Base-by-base conservation (phyloP, 257 asterid species). In the Solanum paucissectum region DNA sequence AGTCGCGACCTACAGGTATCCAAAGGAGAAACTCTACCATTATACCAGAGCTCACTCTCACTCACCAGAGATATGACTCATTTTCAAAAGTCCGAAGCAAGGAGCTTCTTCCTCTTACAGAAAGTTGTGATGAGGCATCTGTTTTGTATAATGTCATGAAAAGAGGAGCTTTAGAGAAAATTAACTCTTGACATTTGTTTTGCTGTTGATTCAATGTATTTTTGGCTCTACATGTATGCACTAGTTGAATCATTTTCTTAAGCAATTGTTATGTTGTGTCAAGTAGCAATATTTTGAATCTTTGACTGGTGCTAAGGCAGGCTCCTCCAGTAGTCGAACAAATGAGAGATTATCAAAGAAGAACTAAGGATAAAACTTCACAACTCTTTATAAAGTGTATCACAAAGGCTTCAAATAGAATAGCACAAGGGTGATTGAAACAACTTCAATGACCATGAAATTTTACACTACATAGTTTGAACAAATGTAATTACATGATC, bases 401-500 rank as follows among this genome's bases (percentile, higher is more conserved):
- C 58, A 6, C 21, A 75, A 38, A 75, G 21, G 83, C 58, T 75
- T 38, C 52, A 37, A 75, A 75, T 6, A 75, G 0, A 75, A 75
- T 20, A 37, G 52, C 83, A 76, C 83, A 76, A 40, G 20, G 86
- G 40, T 29, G 85, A 44, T 29, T 33, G 69, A 29, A 82, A 49
- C 5, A 82, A 82, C 42, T 82, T 64, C 69, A 82, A 16, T 49
- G 86, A 49, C 86, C 86, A 82, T 49, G 71, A 82, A 32, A 49
- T 82, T 82, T 49, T 49, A 82, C 86, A 82, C 71, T 82, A 32
- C 71, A 55, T 44, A 81, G 85, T 27, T 34, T 74, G 86, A 85
- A 87, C 60, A 37, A 79, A 73, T 83, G 44, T 58, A 86, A 52
- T 71, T 89, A 68, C 88, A 74, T 23, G 86, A 83, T 66, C 85